Conservation (phyloP, 768 basidiomycete genomes). For the Phanerochaete carnosa region DNA sequence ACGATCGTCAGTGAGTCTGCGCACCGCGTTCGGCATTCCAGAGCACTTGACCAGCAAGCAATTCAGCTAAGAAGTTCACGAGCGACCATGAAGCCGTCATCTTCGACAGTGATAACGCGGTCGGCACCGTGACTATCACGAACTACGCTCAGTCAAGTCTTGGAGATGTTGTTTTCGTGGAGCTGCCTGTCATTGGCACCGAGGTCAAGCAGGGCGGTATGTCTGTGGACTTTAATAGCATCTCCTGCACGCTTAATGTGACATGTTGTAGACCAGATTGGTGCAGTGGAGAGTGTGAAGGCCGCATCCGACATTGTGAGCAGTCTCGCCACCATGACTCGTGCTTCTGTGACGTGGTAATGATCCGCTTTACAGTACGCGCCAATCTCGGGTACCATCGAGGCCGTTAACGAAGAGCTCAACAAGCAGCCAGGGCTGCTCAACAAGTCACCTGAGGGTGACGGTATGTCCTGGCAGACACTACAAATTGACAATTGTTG, state of each 20-base stretch:
- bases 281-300: slow-evolving; percentile 95
- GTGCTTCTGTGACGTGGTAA: background rate
- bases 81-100: slow-evolving; percentile 83
- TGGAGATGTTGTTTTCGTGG: slow-evolving; percentile 97
- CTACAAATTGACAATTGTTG: background rate
- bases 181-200: slow-evolving; percentile 68
- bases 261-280: slow-evolving; percentile 62
- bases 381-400: slow-evolving; percentile 82
- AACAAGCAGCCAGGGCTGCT: slow-evolving; percentile 69
- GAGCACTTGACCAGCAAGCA: background rate
- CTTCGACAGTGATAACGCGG: slow-evolving; percentile 71
- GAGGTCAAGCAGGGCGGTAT: slow-evolving; percentile 71
- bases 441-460: slow-evolving; percentile 82
- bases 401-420: slow-evolving; percentile 75
- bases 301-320: slow-evolving; percentile 90
- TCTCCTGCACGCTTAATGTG: background rate
- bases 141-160: slow-evolving; percentile 78
- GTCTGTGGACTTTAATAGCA: slow-evolving; percentile 26
- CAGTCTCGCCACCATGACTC: background rate
- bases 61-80: slow-evolving; percentile 74
- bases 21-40: background rate
- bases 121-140: slow-evolving; percentile 85
- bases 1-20: slow-evolving; percentile 58
- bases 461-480: slow-evolving; percentile 52
- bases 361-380: slow-evolving; percentile 59